A percentile compares a stretch with the other conserved stretches of the same genome.
phyloP scores from a whole-genome alignment of 2,329 filamentous ascomycete species.

The Exophiala oligosperma region DNA sequence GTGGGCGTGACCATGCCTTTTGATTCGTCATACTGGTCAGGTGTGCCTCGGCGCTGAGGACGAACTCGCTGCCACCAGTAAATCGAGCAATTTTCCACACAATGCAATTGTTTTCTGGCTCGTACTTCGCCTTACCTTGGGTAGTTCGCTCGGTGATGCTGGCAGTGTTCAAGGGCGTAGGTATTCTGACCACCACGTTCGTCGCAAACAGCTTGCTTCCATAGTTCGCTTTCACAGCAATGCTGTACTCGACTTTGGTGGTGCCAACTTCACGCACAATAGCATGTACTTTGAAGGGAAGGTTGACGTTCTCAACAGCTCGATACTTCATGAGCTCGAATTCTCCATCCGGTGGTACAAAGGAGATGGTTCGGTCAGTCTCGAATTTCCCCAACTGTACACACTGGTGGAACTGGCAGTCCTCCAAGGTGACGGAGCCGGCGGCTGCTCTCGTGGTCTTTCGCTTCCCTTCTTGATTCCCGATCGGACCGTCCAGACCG shows the following conservation, averaged over 20 bases:
- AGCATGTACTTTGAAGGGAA: constrained; percentile 97
- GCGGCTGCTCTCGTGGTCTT: constrained; percentile 95
- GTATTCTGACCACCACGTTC: constrained; percentile 91
- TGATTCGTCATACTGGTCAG: constrained; percentile 97
- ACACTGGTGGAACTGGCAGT: constrained; percentile 98
- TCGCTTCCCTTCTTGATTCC: constrained; percentile 65
- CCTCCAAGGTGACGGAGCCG: constrained; percentile 91
- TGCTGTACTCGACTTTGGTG: constrained; percentile 97
- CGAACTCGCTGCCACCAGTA: constrained; percentile 94
- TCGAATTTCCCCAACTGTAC: constrained; percentile 98
- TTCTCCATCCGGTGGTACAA: constrained; percentile 94
- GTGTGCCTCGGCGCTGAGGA: constrained; percentile 88
- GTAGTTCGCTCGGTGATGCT: constrained; percentile 89
- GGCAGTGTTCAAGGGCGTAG: constrained; percentile 94
- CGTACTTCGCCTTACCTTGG: constrained; percentile 97
- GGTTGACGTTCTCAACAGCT: constrained; percentile 95
- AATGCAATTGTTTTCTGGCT: constrained; percentile 96
- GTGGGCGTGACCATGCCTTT: constrained; percentile 93
- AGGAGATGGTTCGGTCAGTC: constrained; percentile 92
- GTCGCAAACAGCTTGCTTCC: constrained; percentile 95
- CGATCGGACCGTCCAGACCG: constrained; percentile 71
- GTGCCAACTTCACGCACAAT: constrained; percentile 98
- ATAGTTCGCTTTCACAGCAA: constrained; percentile 96
- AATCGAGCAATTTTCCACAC: constrained; percentile 99
- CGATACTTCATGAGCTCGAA: constrained; percentile 99